These are phyloP conservation scores for Sporisorium exsertum DNA, from an alignment of 1,284 basidiomycete species.

Conservation along the genomic window DNA sequence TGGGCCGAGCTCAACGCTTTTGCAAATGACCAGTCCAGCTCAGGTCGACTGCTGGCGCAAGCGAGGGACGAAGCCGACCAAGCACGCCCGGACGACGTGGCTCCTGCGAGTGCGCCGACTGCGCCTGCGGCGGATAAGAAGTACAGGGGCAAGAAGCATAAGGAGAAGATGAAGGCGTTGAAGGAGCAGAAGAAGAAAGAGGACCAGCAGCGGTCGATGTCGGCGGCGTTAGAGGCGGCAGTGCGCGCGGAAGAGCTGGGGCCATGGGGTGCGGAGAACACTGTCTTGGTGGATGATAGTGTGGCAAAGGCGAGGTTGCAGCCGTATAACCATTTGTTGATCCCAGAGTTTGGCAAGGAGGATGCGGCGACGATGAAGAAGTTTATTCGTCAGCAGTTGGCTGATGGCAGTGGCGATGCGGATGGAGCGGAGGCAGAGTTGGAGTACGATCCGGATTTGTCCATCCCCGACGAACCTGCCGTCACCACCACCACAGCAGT, in stretches of 20 bases:
- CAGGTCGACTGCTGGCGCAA: conserved; percentile 34
- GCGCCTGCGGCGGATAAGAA: conserved; percentile 17
- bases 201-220: conserved; percentile 2
- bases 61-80: conserved; percentile 30
- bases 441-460: conserved; percentile 44
- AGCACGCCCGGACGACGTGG: conserved; percentile 19
- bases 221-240: conserved; percentile 20
- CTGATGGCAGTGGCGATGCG: not conserved
- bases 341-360: conserved; percentile 58
- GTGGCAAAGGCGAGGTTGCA: conserved; percentile 80
- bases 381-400: conserved; percentile 24
- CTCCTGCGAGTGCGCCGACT: conserved; percentile 6
- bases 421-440: conserved; percentile 11
- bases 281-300: conserved; percentile 84
- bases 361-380: conserved; percentile 27
- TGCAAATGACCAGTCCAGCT: conserved; percentile 1
- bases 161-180: conserved; percentile 6
- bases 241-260: conserved; percentile 13
- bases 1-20: conserved; percentile 74
- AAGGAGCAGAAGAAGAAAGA: not conserved
- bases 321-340: conserved; percentile 72
- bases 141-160: conserved; percentile 4
- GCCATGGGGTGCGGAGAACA: conserved; percentile 76
- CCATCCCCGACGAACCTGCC: conserved; percentile 7
- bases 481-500: not conserved